Base-by-base conservation (phyloP, 140 eudicot species). In the Artemisia princeps region DNA sequence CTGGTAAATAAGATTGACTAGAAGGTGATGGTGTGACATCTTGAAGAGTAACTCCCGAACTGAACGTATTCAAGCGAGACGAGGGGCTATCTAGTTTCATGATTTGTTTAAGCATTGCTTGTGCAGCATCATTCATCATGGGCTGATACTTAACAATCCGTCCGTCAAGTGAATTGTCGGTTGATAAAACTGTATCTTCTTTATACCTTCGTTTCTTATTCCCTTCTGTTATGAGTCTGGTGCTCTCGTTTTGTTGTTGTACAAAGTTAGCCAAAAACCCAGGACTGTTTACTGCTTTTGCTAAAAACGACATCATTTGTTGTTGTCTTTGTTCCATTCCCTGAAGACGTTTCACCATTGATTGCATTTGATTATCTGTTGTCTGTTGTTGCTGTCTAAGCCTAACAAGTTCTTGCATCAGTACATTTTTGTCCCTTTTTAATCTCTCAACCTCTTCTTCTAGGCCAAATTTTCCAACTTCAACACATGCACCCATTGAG, bases 261-360 rank as follows among this genome's bases (percentile, higher is more conserved):
- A 91, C 87, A 71, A 91, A 87, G 3, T 91, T 92, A 11, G 95
- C 82, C 70, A 91, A 83, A 60, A 91, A 91, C 33, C 87, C 92
- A 2, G 97, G 97, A 64, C 97, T 91, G 68, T 87, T 86, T 1
- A 87, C 92, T 3, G 96, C 97, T 53, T 91, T 91, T 10, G 97
- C 97, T 9, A 91, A 82, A 71, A 91, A 91, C 0, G 97, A 91
- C 97, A 91, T 91, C 97, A 91, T 91, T 52, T 91, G 95, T 55
- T 91, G 96, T 60, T 91, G 97, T 7, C 97, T 68, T 65, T 87
- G 97, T 78, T 91, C 97, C 97, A 91, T 91, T 9, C 96, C 97
- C 42, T 91, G 95, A 61, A 91, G 88, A 40, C 96, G 89, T 72
- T 87, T 86, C 42, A 87, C 95, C 95, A 87, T 87, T 46, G 83